Evolutionary conservation across 768 basidiomycete species (phyloP), one percentile per base, ranked within the genome.

Genomic region (Chalciporus chontae): DNA sequence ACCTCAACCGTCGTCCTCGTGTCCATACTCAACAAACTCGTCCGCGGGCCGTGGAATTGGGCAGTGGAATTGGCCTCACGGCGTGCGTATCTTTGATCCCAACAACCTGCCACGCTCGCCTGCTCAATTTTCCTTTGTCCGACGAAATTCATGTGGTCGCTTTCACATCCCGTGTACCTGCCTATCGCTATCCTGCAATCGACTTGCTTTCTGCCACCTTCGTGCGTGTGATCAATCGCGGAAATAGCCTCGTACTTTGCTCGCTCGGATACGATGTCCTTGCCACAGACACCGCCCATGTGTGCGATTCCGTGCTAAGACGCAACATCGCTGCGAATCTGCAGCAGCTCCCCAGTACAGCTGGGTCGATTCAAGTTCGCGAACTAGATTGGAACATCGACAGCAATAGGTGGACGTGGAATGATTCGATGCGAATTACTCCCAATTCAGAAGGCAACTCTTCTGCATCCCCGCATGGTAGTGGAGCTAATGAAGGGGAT

Each of bases 11-110:
- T 46, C 42, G 27, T 3, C n/a, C 44, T 8, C 21, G 27, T 3
- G 5, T 47, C 14, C 1, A 19, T 19, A 14, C 53, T 47, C 26
- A 38, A 48, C 46, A 51, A 27, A 50, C 45, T 40, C 65, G 67
- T 52, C 71, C 65, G 24, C 71, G 72, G 47, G 84, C 78, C 8
- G 70, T 92, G 49, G 92, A 95, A 64, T 71, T 94, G 17, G 92
- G 92, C 48, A 83, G 85, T 59, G 92, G 92, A 18, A 82, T 88
- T 29, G 92, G 90, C 39, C 77, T 90, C 48, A 81, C 84, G 55
- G 78, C 87, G 81, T 88, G 67, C 67, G 85, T 73, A 47, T 50
- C 53, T 26, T 39, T 50, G n/a, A 26, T 29, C 17, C 50, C 19
- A 45, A 42, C 23, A 21, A 14, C 48, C 45, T 43, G 29, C 23